These are phyloP conservation scores for Fusarium buxicola DNA, from an alignment of 2,329 filamentous ascomycete species.

Conservation along the genomic window DNA sequence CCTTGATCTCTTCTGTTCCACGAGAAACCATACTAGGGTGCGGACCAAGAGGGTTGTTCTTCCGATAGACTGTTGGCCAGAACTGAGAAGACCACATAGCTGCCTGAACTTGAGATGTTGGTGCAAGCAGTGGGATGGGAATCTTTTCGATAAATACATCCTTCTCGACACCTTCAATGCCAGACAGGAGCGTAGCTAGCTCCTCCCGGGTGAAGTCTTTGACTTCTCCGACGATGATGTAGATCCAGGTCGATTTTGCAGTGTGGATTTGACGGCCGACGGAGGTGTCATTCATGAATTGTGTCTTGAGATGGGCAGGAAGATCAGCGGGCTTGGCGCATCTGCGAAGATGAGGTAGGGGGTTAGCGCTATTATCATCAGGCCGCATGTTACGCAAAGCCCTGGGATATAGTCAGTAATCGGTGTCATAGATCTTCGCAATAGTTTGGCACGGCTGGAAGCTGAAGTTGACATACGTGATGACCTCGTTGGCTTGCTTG, in stretches of 20 bases:
- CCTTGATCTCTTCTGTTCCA: conserved; percentile 74
- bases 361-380: conserved; percentile 69
- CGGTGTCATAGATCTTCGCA: background rate
- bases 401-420: conserved; percentile 51
- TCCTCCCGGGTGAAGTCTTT: conserved; percentile 65
- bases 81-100: conserved; percentile 79
- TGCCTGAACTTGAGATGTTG: conserved; percentile 81
- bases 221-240: conserved; percentile 66
- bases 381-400: conserved; percentile 67
- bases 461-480: conserved; percentile 67
- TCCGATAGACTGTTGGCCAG: conserved; percentile 88
- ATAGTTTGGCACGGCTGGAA: background rate
- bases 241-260: conserved; percentile 70
- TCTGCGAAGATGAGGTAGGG: conserved; percentile 77
- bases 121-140: conserved; percentile 77
- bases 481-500: conserved; percentile 76
- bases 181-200: conserved; percentile 60
- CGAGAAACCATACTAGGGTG: conserved; percentile 80
- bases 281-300: conserved; percentile 69
- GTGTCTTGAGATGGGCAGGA: conserved; percentile 71
- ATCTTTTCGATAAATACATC: conserved; percentile 71
- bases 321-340: conserved; percentile 79
- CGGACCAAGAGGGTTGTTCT: conserved; percentile 87
- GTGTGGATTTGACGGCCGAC: conserved; percentile 68
- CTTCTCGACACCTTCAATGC: conserved; percentile 63